These are phyloP conservation scores for Venturia aucupariae DNA, from an alignment of 2,329 filamentous ascomycete species.

Conservation along the genomic window DNA sequence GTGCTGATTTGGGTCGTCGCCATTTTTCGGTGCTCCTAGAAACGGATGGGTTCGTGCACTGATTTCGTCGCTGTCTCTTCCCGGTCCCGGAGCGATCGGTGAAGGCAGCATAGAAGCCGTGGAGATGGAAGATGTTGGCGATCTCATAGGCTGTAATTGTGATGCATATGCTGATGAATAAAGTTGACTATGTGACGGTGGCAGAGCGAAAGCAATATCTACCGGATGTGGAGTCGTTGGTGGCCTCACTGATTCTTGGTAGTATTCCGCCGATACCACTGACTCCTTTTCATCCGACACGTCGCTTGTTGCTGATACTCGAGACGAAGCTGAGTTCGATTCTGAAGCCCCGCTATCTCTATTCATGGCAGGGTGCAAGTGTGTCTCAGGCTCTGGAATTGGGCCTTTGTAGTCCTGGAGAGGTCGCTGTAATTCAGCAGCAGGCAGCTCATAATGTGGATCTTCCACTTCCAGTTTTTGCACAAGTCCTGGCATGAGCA, in stretches of 20 bases:
- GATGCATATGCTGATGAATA: conserved; percentile 4
- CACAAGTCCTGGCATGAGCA: not conserved
- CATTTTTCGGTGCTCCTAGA: not conserved
- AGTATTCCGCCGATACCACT: not conserved
- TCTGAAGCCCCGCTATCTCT: not conserved
- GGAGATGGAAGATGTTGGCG: conserved; percentile 5
- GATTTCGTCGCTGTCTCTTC: not conserved
- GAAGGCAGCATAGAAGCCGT: not conserved
- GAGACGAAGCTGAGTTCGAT: conserved; percentile 6
- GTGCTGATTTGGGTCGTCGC: not conserved
- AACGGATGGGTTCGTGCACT: not conserved
- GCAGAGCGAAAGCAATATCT: conserved; percentile 8
- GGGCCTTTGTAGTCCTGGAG: not conserved
- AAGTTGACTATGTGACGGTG: not conserved
- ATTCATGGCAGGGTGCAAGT: conserved; percentile 11
- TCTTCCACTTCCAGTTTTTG: not conserved
- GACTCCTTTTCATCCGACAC: conserved; percentile 11
- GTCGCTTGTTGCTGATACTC: not conserved
- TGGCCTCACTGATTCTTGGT: not conserved
- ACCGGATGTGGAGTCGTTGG: not conserved
- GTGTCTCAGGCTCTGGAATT: not conserved
- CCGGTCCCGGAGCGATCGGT: not conserved
- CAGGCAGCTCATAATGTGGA: conserved; percentile 1
- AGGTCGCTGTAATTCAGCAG: not conserved
- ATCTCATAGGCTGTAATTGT: not conserved